phyloP scores from a whole-genome alignment of 371 early-diverging fungal genomes.

The Catenaria anguillulae region DNA sequence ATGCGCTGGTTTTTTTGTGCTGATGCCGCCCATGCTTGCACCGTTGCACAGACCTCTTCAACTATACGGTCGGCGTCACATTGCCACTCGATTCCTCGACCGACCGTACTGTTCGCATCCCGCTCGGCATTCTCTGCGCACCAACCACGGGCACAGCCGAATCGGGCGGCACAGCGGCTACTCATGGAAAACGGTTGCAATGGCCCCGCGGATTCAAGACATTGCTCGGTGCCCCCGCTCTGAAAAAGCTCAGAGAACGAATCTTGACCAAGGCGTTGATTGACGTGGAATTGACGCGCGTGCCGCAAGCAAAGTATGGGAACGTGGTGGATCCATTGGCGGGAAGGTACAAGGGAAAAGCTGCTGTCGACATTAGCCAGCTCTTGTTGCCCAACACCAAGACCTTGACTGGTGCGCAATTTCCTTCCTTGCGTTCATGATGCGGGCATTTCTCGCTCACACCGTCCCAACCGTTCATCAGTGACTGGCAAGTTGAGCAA shows the following conservation, averaged over 20 bases:
- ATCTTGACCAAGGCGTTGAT: background rate
- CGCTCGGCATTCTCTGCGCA: background rate
- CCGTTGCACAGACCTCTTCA: constrained; percentile 21
- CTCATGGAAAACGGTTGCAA: background rate
- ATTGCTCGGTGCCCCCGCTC: background rate
- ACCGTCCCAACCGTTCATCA: no score
- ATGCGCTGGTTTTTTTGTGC: background rate
- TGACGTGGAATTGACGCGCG: background rate
- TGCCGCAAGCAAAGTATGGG: constrained; percentile 1
- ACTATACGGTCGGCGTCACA: constrained; percentile 11
- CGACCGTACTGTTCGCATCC: background rate
- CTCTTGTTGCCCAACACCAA: constrained; percentile 26
- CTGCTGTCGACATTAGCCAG: constrained; percentile 17
- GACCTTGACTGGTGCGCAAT: no score
- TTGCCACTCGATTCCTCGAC: background rate
- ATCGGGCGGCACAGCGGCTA: no score
- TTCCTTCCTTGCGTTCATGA: no score
- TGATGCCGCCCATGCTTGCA: background rate
- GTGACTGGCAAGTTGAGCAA: background rate
- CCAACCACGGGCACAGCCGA: background rate
- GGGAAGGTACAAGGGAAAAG: constrained; percentile 22
- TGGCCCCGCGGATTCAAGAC: background rate
- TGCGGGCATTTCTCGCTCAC: no score
- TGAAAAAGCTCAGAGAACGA: background rate
- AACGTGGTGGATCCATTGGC: constrained; percentile 20